Base-by-base conservation (phyloP, 169 alveolate species). In the Theileria annulata region DNA sequence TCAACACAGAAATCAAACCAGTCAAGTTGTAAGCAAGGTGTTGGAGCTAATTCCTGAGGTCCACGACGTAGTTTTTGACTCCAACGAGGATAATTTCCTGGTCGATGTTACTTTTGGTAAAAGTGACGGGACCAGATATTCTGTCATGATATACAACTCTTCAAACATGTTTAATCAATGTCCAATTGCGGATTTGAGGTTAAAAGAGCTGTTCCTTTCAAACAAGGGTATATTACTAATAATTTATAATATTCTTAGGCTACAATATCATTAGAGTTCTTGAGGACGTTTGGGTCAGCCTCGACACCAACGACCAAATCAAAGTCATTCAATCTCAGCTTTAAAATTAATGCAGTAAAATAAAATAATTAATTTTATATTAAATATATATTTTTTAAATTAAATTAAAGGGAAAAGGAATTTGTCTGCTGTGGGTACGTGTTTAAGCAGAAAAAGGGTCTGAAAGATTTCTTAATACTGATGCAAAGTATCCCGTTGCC, bases 401-500 rank as follows among this genome's bases (percentile, higher is more conserved):
- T 28, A 15, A 9, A 28, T 30, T 62, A 62, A n/a, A 62, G 71
- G n/a, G 71, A 62, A 62, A 62, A 62, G n/a, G 71, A 12, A 6
- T 23, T 62, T 31, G 71, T 62, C 42, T 62, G 71, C 21, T 31
- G 19, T 56, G 72, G 58, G 17, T 17, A 49, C 33, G 76, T 6
- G 8, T 67, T 51, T 17, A 25, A 51, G 79, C 90, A 84, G 79
- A 77, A 71, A 21, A 76, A 25, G 35, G 75, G 79, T 17, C 30
- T 51, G 42, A 85, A 70, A 13, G 51, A 23, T 0, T 69, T 33
- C 54, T 64, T 71, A 17, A 77, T 75, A 54, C 37, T 37, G n/a
- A 76, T 71, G 56, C 85, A 71, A 25, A 84, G 81, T 10, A 77
- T 58, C 28, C 67, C 90, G 37, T 70, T 84, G 71, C 90, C 87